A percentile compares a stretch with the other conserved stretches of the same genome.
phyloP scores from a whole-genome alignment of 2,329 filamentous ascomycete species.

The Epicoccum nigrum region DNA sequence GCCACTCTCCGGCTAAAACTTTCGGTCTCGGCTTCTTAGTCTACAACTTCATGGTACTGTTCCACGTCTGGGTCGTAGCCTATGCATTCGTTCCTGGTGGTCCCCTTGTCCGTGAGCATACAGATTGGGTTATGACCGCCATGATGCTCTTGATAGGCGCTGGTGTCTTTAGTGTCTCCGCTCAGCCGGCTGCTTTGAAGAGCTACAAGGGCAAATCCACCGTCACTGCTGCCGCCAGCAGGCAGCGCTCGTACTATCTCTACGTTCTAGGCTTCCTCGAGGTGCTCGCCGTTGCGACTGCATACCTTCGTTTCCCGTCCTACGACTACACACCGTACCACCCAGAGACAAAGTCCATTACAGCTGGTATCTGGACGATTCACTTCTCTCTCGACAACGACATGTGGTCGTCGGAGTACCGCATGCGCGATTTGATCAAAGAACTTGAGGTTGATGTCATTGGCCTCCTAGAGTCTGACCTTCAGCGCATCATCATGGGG shows the following conservation, averaged over 20 bases:
- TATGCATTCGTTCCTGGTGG: slow-evolving; percentile 98
- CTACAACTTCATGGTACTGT: slow-evolving; percentile 94
- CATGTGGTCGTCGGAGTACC: slow-evolving; percentile 97
- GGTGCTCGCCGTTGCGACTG: slow-evolving; percentile 76
- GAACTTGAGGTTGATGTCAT: slow-evolving; percentile 98
- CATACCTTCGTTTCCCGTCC: slow-evolving; percentile 88
- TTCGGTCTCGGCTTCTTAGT: slow-evolving; percentile 90
- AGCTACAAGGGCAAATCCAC: slow-evolving; percentile 53
- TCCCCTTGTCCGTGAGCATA: slow-evolving; percentile 88
- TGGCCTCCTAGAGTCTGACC: slow-evolving; percentile 90
- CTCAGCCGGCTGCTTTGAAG: slow-evolving; percentile 56
- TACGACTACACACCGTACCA: slow-evolving; percentile 94
- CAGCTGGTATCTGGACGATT: slow-evolving; percentile 97
- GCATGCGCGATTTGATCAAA: slow-evolving; percentile 87
- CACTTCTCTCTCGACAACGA: slow-evolving; percentile 98
- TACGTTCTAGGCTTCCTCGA: slow-evolving; percentile 78
- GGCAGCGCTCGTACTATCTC: slow-evolving; percentile 69
- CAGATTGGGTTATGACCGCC: slow-evolving; percentile 90
- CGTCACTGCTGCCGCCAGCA: slow-evolving; percentile 55
- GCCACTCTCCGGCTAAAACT: slow-evolving; percentile 75
- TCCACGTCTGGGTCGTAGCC: slow-evolving; percentile 97
- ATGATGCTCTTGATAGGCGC: slow-evolving; percentile 85
- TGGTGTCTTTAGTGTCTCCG: slow-evolving; percentile 74
- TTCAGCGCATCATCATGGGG: slow-evolving; percentile 99
- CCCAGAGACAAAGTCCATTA: slow-evolving; percentile 82